Base-by-base conservation (phyloP, 148 eudicot species). In the Rhododendron kiyosumense region DNA sequence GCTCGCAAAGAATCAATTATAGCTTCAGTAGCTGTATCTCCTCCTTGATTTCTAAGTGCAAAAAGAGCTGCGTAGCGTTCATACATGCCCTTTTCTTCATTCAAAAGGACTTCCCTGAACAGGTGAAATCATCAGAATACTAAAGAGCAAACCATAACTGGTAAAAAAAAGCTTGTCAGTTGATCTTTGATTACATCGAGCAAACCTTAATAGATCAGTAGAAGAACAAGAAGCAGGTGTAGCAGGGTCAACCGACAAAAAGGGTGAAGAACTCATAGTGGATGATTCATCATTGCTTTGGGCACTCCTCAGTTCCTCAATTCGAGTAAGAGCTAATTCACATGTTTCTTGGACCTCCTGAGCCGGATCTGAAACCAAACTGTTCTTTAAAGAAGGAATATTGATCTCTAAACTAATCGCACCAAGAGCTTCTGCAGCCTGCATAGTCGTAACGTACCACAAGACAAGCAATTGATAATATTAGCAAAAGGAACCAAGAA, bases 351-450 rank as follows among this genome's bases (percentile, higher is more conserved):
- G 89, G n/a, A n/a, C n/a, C n/a, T n/a, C n/a, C n/a, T n/a, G n/a
- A n/a, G n/a, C n/a, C n/a, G n/a, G 99, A 93, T 97, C 99, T 28
- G 90, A 92, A 74, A 85, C 93, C 91, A 97, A 91, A 92, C 98
- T 93, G 80, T 87, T 91, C 88, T 91, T 86, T 51, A 97, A 88
- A 14, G 91, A 90, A 85, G 93, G 83, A 79, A 94, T 71, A 89
- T 92, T 97, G 74, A 84, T 87, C 85, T 90, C 93, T 45, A 94
- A 89, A 49, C 96, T 95, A 87, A 97, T 97, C n/a, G 99, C 99
- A 91, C 99, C 99, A 82, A 97, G 98, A 84, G 99, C 99, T 93
- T 97, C 99, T 57, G 98, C 99, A 83, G 99, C 99, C 99, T 96
- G 84, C 69, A 15, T 61, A 22, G n/a, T 61, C 67, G 24, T 22